Percentiles rank a stretch among this genome's conserved stretches.
These are phyloP conservation scores for Cryptococcus hybrid DNA, from an alignment of 1,284 basidiomycete genomes.

Conservation along the genomic window DNA sequence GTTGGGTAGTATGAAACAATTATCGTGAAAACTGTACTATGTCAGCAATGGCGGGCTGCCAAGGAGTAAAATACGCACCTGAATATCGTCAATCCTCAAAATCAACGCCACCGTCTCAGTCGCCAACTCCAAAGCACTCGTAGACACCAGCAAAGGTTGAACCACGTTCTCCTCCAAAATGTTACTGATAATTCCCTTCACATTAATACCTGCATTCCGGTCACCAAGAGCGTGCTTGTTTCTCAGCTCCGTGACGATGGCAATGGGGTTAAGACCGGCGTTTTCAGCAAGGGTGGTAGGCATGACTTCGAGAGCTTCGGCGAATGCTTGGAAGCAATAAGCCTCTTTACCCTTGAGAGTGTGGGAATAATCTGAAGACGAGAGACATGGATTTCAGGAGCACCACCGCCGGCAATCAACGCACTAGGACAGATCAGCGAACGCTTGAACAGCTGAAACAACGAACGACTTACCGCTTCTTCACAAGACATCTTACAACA, in stretches of 20 bases:
- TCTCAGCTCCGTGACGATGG: conserved; percentile 95
- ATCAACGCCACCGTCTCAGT: conserved; percentile 98
- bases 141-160: conserved; percentile 93
- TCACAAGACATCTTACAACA: conserved; percentile 96
- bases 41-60: conserved; percentile 4
- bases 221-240: conserved; percentile 97
- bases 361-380: conserved; percentile 83
- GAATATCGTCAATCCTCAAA: conserved; percentile 96
- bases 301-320: conserved; percentile 96
- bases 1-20: conserved; percentile 4
- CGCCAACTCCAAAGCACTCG: conserved; percentile 90
- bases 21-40: conserved; percentile 21
- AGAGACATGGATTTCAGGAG: conserved; percentile 90
- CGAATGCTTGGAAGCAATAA: conserved; percentile 98
- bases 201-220: conserved; percentile 94
- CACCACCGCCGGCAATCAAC: conserved; percentile 94
- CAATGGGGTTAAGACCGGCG: conserved; percentile 96
- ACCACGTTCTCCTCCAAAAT: conserved; percentile 97
- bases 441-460: neutral
- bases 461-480: conserved; percentile 72
- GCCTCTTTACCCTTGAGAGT: conserved; percentile 98
- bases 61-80: conserved; percentile 31
- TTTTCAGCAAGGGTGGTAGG: conserved; percentile 98
- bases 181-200: conserved; percentile 93
- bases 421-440: conserved; percentile 59